Conservation (phyloP, 805 yeast genomes). For the Cephaloascus albidus region DNA sequence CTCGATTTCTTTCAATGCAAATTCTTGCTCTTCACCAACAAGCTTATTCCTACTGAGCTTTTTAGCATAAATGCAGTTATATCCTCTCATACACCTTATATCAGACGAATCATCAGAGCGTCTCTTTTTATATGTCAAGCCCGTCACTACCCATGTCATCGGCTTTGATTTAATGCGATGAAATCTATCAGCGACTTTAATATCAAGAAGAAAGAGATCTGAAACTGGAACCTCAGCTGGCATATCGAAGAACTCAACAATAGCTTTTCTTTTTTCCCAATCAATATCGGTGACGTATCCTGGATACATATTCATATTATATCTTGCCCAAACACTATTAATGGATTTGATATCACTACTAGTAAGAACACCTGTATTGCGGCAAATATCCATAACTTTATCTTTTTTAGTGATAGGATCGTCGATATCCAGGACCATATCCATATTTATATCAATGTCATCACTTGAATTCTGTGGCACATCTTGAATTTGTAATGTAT, state of each 20-base stretch:
- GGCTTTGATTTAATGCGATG: slow-evolving; percentile 18
- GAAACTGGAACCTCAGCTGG: slow-evolving; percentile 19
- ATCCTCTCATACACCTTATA: slow-evolving; percentile 54
- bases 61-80: slow-evolving; percentile 34
- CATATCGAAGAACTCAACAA: slow-evolving; percentile 32
- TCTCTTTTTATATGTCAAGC: slow-evolving; percentile 20
- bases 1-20: slow-evolving; percentile 19
- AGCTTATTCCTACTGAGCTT: slow-evolving; percentile 9
- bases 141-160: slow-evolving; percentile 32
- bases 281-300: slow-evolving; percentile 25
- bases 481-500: too few relatives aligned
- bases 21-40: slow-evolving; percentile 10
- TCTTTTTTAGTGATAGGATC: too few relatives aligned
- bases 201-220: slow-evolving; percentile 37
- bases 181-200: slow-evolving; percentile 49
- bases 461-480: too few relatives aligned
- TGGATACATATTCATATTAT: slow-evolving; percentile 39
- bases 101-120: slow-evolving; percentile 8
- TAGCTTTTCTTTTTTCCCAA: slow-evolving; percentile 15
- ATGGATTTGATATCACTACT: slow-evolving; percentile 16
- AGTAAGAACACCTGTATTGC: too few relatives aligned
- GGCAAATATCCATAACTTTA: too few relatives aligned
- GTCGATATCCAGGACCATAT: too few relatives aligned
- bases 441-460: too few relatives aligned
- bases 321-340: slow-evolving; percentile 45